Conservation (phyloP, 2,329 filamentous ascomycete genomes). For the Hypomyces perniciosus region DNA sequence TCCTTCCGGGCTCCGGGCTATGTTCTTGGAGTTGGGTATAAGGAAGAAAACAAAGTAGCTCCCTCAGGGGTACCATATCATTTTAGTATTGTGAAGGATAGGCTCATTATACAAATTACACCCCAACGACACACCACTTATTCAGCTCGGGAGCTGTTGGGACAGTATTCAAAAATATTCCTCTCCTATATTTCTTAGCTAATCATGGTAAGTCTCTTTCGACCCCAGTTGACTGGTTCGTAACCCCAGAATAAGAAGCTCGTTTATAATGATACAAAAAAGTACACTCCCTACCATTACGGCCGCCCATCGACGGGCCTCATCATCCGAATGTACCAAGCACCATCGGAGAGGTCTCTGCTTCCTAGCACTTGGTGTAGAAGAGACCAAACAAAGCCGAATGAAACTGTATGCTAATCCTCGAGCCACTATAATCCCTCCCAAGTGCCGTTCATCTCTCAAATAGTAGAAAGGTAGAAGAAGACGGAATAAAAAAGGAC, state of each 20-base stretch:
- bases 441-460: slow-evolving; percentile 7
- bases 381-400: background rate
- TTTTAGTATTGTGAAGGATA: too few species aligned
- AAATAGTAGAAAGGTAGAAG: background rate
- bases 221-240: slow-evolving; percentile 8
- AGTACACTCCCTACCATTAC: slow-evolving; percentile 1
- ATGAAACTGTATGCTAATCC: slow-evolving; percentile 6
- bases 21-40: too few species aligned
- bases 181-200: slow-evolving; percentile 7
- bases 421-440: slow-evolving; percentile 5
- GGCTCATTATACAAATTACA: background rate
- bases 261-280: slow-evolving; percentile 10
- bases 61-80: background rate
- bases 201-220: slow-evolving; percentile 6
- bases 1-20: too few species aligned
- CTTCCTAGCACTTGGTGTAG: background rate
- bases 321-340: background rate
- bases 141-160: too few species aligned
- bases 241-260: slow-evolving; percentile 9
- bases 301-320: background rate
- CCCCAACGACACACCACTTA: background rate
- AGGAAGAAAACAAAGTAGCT: too few species aligned
- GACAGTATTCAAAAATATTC: background rate
- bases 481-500: background rate
- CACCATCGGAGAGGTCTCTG: background rate